Conservation (phyloP, 1,284 basidiomycete species). For the Fistulinella cinereoalba region DNA sequence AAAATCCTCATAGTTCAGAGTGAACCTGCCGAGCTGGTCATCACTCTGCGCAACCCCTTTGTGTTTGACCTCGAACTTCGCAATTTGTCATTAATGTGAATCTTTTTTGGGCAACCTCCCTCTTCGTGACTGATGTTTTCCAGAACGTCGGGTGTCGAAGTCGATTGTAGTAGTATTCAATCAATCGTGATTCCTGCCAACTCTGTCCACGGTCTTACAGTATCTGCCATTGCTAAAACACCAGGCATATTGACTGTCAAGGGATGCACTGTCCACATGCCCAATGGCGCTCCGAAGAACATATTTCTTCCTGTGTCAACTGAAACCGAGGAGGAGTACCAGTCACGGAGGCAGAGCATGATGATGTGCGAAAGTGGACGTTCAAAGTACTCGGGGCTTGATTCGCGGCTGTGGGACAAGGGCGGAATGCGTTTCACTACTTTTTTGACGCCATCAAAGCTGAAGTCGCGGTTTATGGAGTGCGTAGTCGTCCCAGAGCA, state of each 20-base stretch:
- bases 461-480: constrained; percentile 56
- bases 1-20: constrained; percentile 76
- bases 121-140: constrained; percentile 6
- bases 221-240: constrained; percentile 66
- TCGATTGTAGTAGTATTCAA: constrained; percentile 59
- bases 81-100: constrained; percentile 76
- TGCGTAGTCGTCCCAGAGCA: constrained; percentile 82
- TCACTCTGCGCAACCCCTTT: constrained; percentile 89
- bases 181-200: constrained; percentile 68
- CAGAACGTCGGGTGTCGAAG: constrained; percentile 80
- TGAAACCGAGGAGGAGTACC: constrained; percentile 65
- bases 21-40: constrained; percentile 77
- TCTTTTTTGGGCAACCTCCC: neutral
- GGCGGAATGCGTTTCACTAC: constrained; percentile 34
- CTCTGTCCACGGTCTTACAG: constrained; percentile 69
- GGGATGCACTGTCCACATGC: constrained; percentile 76
- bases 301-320: constrained; percentile 77
- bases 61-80: constrained; percentile 88
- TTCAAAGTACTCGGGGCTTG: constrained; percentile 69
- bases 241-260: constrained; percentile 70
- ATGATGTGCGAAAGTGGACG: constrained; percentile 64
- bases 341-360: constrained; percentile 54
- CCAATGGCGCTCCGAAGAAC: constrained; percentile 69
- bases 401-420: constrained; percentile 59
- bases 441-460: constrained; percentile 30